Conservation (phyloP, 257 asterid species). For the Solanum paucissectum region DNA sequence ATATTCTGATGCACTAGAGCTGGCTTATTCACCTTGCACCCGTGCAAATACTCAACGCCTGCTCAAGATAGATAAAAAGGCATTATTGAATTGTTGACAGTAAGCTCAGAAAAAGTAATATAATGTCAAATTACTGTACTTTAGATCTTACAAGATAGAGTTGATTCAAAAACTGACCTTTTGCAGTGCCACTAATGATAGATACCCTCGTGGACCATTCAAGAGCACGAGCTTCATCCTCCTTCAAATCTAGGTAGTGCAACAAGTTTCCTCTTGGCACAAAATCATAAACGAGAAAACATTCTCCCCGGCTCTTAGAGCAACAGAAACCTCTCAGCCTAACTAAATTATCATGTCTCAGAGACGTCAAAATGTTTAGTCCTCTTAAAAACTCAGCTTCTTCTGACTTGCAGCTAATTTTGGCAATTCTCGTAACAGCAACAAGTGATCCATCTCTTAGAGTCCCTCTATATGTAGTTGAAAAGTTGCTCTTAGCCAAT, state of each 20-base stretch:
- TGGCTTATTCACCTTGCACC: slow-evolving; percentile 47
- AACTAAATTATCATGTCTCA: slow-evolving; percentile 75
- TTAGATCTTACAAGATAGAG: not conserved
- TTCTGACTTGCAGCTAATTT: slow-evolving; percentile 81
- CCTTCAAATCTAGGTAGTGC: slow-evolving; percentile 46
- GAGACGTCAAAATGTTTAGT: slow-evolving; percentile 37
- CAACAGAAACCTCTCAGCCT: slow-evolving; percentile 82
- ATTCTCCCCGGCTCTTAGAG: slow-evolving; percentile 72
- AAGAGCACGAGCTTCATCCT: slow-evolving; percentile 46
- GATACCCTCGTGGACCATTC: slow-evolving; percentile 77
- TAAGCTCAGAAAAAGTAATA: not conserved
- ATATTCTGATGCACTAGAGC: slow-evolving; percentile 79
- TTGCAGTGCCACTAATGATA: slow-evolving; percentile 59
- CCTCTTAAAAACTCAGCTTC: slow-evolving; percentile 85
- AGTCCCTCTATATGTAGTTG: slow-evolving; percentile 56
- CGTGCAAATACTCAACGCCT: slow-evolving; percentile 73
- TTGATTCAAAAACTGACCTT: slow-evolving; percentile 36
- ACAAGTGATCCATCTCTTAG: slow-evolving; percentile 72
- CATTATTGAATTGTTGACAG: not conserved
- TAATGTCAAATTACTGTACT: not conserved
- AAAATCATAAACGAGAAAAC: slow-evolving; percentile 74
- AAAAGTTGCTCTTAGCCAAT: slow-evolving; percentile 61
- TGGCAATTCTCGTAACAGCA: slow-evolving; percentile 63
- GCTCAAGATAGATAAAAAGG: slow-evolving; percentile 1
- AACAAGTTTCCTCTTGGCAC: slow-evolving; percentile 60